Conservation (phyloP, 306 rosid genomes). For the Acacia melanoxylon region DNA sequence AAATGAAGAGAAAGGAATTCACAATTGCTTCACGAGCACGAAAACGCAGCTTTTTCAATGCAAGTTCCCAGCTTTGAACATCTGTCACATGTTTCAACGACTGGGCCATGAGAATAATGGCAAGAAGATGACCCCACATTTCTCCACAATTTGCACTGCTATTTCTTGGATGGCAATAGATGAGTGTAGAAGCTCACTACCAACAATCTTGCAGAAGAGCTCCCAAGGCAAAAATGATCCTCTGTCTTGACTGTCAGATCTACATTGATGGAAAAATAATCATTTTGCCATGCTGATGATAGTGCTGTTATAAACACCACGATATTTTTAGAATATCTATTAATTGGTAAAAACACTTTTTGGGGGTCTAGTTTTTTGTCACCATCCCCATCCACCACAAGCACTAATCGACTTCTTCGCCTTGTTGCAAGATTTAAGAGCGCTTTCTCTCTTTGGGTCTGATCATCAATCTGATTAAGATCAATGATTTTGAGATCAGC, state of each 20-base stretch:
- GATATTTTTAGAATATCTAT: not conserved
- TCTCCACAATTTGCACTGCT: not conserved
- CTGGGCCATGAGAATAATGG: not conserved
- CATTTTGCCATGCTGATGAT: not conserved
- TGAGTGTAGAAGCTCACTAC: not conserved
- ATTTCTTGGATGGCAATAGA: too few relatives aligned
- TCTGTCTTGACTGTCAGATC: not conserved
- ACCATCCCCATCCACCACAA: not conserved
- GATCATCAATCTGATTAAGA: not conserved
- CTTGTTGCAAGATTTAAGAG: not conserved
- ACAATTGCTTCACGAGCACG: not conserved
- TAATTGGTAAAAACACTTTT: not conserved
- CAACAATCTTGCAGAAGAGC: not conserved
- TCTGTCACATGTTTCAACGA: not conserved
- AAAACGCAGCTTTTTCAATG: too few relatives aligned
- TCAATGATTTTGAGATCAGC: not conserved
- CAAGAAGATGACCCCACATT: not conserved
- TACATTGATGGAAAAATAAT: not conserved
- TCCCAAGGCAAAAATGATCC: constrained; percentile 18
- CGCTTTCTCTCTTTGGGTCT: not conserved
- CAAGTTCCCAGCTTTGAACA: not conserved
- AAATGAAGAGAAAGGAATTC: not conserved
- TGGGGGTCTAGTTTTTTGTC: not conserved
- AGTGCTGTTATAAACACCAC: not conserved
- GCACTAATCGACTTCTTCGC: not conserved